Percentiles rank a stretch among this genome's conserved stretches.
phyloP scores from a whole-genome alignment of 352 stramenopile species.

The Globisporangium takayamanum region DNA sequence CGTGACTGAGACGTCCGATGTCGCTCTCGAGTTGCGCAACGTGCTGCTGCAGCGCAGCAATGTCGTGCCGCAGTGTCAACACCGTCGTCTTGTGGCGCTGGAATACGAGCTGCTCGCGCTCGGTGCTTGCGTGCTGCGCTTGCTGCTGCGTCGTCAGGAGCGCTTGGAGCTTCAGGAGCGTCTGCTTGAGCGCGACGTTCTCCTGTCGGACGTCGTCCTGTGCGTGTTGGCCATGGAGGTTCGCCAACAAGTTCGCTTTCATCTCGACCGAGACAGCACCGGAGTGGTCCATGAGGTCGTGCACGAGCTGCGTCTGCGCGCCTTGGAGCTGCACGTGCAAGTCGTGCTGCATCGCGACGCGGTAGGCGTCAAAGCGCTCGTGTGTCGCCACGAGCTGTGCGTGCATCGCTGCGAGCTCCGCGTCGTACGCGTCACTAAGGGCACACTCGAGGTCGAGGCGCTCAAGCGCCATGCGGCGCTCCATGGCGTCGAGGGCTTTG shows the following conservation, averaged over 20 bases:
- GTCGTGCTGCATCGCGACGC: slow-evolving; percentile 50
- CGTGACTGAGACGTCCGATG: slow-evolving; percentile 35
- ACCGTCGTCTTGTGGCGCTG: slow-evolving; percentile 32
- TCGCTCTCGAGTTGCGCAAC: slow-evolving; percentile 43
- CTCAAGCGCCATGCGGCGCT: slow-evolving; percentile 29
- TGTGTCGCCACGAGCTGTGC: slow-evolving; percentile 44
- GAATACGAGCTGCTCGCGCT: slow-evolving; percentile 33
- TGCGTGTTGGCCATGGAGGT: slow-evolving; percentile 35
- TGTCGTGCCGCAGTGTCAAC: slow-evolving; percentile 33
- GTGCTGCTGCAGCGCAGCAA: slow-evolving; percentile 39
- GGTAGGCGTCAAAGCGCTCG: slow-evolving; percentile 61
- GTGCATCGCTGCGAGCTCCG: slow-evolving; percentile 47
- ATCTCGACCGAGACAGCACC: slow-evolving; percentile 42
- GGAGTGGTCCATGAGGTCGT: slow-evolving; percentile 55
- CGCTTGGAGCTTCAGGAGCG: slow-evolving; percentile 58
- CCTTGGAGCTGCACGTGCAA: slow-evolving; percentile 47
- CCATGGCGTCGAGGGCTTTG: slow-evolving; percentile 21
- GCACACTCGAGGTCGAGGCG: slow-evolving; percentile 35
- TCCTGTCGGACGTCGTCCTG: slow-evolving; percentile 45
- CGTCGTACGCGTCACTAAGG: slow-evolving; percentile 46
- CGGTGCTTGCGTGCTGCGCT: slow-evolving; percentile 23
- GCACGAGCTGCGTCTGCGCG: slow-evolving; percentile 45
- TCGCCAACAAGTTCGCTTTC: slow-evolving; percentile 41
- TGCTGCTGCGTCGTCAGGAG: slow-evolving; percentile 59
- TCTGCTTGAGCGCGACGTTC: slow-evolving; percentile 62